Evolutionary conservation across 2,329 filamentous ascomycete species (phyloP), one percentile per base, ranked within the genome.

Genomic region (Ascochyta lentis): DNA sequence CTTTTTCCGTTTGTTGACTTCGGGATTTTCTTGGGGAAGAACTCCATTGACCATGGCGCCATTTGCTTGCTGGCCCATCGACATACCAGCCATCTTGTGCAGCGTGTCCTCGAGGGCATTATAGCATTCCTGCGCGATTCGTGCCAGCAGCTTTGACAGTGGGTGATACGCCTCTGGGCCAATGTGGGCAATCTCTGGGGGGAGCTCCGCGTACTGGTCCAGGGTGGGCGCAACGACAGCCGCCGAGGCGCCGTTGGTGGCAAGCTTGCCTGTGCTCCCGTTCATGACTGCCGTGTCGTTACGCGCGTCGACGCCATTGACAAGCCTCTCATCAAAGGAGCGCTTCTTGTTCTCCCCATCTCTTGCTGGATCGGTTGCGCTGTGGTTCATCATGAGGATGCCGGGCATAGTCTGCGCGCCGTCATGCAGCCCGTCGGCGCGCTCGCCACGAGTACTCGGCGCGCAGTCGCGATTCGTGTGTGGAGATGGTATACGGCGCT

Each of bases 111-210:
- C 82, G 29, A 98, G 81, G 50, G 89, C 86, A 71, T 91, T 91
- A 76, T 93, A 93, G 44, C 90, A 92, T 68, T 89, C 86, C 75
- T 97, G 92, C 31, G 91, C 89, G 34, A 95, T 84, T 64, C 95
- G 87, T 61, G 86, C 85, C 48, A 98, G 83, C 41, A 99, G 79
- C 13, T 84, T 84, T 4, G 88, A 87, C 19, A 98, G 82, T 4
- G 91, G 88, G 52, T 94, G 83, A 72, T 92, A 96, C 31, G 86
- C 49, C 22, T 73, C 88, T 54, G 88, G 80, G 0, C 88, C 88
- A 55, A 96, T 89, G 69, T 96, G 91, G 43, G 78, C 75, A 37
- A 88, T 76, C 58, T 83, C 80, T 15, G 83, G 84, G 3, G 82
- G 81, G 9, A 76, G 65, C 37, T 78, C 64, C 8, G 65, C 58